Base-by-base conservation (phyloP, 441 rosid genomes). In the Corymbia citriodora region DNA sequence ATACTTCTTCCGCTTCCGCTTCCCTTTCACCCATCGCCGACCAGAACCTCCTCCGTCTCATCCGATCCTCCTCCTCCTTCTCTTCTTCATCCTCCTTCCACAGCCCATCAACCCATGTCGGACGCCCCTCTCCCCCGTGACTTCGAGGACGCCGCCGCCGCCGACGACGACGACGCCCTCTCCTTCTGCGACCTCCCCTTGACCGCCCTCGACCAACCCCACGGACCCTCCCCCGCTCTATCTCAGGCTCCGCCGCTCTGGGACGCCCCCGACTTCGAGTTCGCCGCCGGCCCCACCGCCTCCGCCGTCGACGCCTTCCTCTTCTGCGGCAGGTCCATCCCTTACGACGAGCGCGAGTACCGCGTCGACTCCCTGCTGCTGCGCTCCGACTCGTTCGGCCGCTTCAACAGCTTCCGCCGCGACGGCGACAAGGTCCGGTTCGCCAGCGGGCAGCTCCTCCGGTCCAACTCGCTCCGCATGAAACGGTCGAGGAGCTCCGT, bases 151-250 rank as follows among this genome's bases (percentile, higher is more conserved):
- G 83, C 96, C 96, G 88, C 21, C 89, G 93, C 91, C 36, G 94
- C 91, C 65, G 23, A 89, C 40, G 88, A 31, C 87, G 93, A 92
- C 25, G 95, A 93, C 68, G 55, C 92, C 45, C 91, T 93, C 59
- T 93, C 94, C 25, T 86, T 93, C 1, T 92, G 91, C 63, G 93
- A 92, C 72, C 92, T 92, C 68, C 49, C 90, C n/a, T 50, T 90
- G 8, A 48, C 83, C 55, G 12, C 89, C 85, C 88, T 87, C 52
- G 19, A 61, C 55, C 54, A 53, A 31, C 70, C 83, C 36, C 29
- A 23, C n/a, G 16, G 15, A 6, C 19, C 40, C 70, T n/a, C 45
- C 88, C 59, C 70, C 72, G 33, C 27, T 23, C 53, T 29, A 7
- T 16, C 70, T 27, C 70, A 31, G 31, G 16, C 87, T 19, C 48